Conservation (phyloP, 2,329 filamentous ascomycete species). For the Talaromyces sp. region DNA sequence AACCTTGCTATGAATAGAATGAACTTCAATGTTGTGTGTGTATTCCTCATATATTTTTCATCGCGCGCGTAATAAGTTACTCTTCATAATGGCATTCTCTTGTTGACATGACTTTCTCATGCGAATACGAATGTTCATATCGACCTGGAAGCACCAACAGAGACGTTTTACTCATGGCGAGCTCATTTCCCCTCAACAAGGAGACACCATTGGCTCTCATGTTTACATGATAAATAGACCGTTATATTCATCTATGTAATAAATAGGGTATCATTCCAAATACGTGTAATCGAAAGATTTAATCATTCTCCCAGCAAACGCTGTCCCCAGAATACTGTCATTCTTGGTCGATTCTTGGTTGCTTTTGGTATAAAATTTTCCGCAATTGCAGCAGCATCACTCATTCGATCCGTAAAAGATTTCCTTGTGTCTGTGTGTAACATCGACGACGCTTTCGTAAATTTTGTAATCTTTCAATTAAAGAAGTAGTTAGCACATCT, state of each 20-base stretch:
- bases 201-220: not conserved
- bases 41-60: not conserved
- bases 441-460: constrained; percentile 75
- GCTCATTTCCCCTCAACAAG: not conserved
- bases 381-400: not conserved
- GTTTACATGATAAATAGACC: not conserved
- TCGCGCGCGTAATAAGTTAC: not conserved
- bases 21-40: not conserved
- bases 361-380: not conserved
- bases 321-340: not conserved
- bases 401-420: constrained; percentile 64
- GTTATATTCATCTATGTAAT: not conserved
- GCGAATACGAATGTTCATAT: not conserved
- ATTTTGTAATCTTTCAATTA: constrained; percentile 62
- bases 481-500: not conserved
- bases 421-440: constrained; percentile 72
- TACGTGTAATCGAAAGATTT: not conserved
- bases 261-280: not conserved
- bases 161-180: not conserved
- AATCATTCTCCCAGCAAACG: not conserved
- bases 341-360: not conserved
- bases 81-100: not conserved
- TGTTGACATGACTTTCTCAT: not conserved
- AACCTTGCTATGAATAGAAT: not conserved
- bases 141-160: not conserved